These are phyloP conservation scores for Parasitella parasitica DNA, from an alignment of 371 early-diverging fungal species.

Conservation along the genomic window DNA sequence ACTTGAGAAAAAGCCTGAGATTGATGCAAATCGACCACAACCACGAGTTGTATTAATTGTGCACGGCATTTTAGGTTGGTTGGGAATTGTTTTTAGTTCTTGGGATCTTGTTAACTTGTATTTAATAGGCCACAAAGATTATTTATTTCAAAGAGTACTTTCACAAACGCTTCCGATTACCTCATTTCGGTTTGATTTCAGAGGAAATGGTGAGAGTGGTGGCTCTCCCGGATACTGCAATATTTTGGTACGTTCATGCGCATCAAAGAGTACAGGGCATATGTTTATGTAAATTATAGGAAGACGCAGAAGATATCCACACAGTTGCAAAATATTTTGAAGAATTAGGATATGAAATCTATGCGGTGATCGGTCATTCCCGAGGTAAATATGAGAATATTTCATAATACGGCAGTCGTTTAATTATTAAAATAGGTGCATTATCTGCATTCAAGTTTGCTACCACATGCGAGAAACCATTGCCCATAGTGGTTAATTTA, in stretches of 20 bases:
- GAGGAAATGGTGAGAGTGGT: slow-evolving; percentile 61
- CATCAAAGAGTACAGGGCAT: too few species aligned
- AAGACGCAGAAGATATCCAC: slow-evolving; percentile 56
- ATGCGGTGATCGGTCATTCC: slow-evolving; percentile 58
- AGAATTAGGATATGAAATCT: slow-evolving; percentile 55
- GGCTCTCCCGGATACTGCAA: slow-evolving; percentile 55
- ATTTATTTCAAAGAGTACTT: slow-evolving; percentile 58
- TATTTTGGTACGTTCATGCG: not conserved
- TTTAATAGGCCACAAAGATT: slow-evolving; percentile 58
- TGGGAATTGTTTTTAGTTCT: not conserved
- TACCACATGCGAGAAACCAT: slow-evolving; percentile 37
- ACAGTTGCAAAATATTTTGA: slow-evolving; percentile 56
- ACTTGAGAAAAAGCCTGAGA: slow-evolving; percentile 29
- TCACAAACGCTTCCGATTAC: slow-evolving; percentile 53
- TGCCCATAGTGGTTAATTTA: slow-evolving; percentile 51
- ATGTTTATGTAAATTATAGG: too few species aligned
- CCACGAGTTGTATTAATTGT: slow-evolving; percentile 38
- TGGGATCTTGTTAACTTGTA: not conserved
- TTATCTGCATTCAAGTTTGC: slow-evolving; percentile 57
- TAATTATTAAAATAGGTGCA: slow-evolving; percentile 37
- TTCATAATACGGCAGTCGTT: not conserved
- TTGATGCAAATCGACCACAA: slow-evolving; percentile 8
- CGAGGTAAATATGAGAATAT: slow-evolving; percentile 35
- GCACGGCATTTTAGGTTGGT: slow-evolving; percentile 43
- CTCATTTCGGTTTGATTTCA: slow-evolving; percentile 60